Evolutionary conservation across 306 rosid species (phyloP), one percentile per base, ranked within the genome.

Genomic region (Cotoneaster glaucophyllus): DNA sequence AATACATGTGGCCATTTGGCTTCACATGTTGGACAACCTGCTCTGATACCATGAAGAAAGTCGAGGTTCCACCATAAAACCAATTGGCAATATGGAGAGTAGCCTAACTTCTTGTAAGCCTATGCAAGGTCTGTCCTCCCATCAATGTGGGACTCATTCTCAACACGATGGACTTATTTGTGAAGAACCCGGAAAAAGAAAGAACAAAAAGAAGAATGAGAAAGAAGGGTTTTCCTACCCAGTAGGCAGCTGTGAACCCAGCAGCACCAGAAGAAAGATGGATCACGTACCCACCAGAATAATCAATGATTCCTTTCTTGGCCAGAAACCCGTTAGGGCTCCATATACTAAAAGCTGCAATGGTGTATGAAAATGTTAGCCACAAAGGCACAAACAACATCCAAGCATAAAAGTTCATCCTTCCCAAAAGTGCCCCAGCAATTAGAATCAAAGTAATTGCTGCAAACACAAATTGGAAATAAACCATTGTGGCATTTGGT

Each of bases 391-490:
- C 88, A 50, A 85, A 85, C 69, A 81, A 9, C 88, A 85, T 85
- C 88, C 88, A 85, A 1, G 88, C 88, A 37, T 85, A 78, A 28
- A 85, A 85, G 29, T 85, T 85, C 88, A 85, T 85, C 77, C 88
- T 64, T 19, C 88, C 88, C 65, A 85, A 65, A 45, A 85, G 22
- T 0, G 88, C 85, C 18, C 88, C 88, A 3, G 88, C 88, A 11
- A 84, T 71, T 73, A 84, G 29, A 54, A 81, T 74, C 66, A 84
- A 57, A 54, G 88, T 84, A 34, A 84, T 84, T 18, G 88, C 88
- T 5, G 88, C 88, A 39, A 84, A 84, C 8, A 81, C 88, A 50
- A 84, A 84, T 48, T 84, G 88, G 9, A 84, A 84, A 41, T 81
- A 84, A 17, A 84, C 69, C 88, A 84, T 84, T 0, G 88, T 84